Evolutionary conservation across 1,284 basidiomycete genomes (phyloP), one percentile per base, ranked within the genome.

Genomic region (Tilletia indica): DNA sequence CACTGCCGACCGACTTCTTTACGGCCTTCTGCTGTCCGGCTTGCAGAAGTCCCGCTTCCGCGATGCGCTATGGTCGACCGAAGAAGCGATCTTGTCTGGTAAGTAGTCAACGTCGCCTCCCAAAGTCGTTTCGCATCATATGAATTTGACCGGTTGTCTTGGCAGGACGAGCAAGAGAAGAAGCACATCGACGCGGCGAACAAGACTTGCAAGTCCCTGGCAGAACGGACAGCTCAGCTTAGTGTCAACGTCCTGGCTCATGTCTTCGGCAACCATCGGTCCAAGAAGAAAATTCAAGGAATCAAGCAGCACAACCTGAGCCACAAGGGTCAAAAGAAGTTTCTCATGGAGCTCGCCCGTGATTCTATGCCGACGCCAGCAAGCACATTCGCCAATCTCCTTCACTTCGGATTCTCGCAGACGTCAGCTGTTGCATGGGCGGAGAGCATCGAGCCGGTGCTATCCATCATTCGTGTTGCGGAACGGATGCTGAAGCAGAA

Each of bases 11-110:
- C 19, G 86, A 85, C 14, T 87, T 87, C 82, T 86, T 85, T 76
- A 82, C 81, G 38, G 87, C 87, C 0, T 88, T 89, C 0, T 83
- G 86, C 0, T 90, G 90, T 75, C 90, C 89, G 0, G 87, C 87
- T 0, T 91, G 89, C 76, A 87, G 87, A 8, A 78, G 82, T 0
- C 85, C 86, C 2, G 88, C 90, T 75, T 87, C 86, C 0, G 85
- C 87, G 9, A 87, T 87, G 2, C 87, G 89, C 12, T 90, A 90
- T 80, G 88, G 89, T 2, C 87, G 90, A 1, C 83, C 89, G 36
- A 87, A 86, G 80, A 91, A 91, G 79, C 86, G 89, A 6, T 89
- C 89, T 0, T 84, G 87, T 71, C 83, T 90, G 36, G 89, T 90
- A 72, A 88, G 91, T 45, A 45, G 6, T 8, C 6, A 45, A 8